phyloP scores from a whole-genome alignment of 495 filamentous ascomycete species.

The Xylaria grammica region DNA sequence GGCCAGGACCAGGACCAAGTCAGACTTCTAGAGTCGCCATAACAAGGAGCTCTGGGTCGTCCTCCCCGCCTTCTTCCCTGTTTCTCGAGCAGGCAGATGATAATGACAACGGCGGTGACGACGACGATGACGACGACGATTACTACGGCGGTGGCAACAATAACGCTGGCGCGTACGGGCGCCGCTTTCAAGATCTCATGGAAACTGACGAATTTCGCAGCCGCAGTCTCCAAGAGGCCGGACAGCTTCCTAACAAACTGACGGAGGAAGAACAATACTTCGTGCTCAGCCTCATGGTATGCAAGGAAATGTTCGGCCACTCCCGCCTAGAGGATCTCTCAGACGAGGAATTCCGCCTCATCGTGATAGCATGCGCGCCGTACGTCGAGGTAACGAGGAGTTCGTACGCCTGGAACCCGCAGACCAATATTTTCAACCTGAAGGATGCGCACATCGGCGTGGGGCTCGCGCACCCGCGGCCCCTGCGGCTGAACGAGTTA shows the following conservation, averaged over 20 bases:
- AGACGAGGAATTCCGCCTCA: not conserved
- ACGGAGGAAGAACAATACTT: not conserved
- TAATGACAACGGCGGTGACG: not conserved
- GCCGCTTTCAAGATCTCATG: not conserved
- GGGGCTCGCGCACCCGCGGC: conserved; percentile 13
- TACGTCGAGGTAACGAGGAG: conserved; percentile 15
- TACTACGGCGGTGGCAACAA: conserved; percentile 1
- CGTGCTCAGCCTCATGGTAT: conserved; percentile 12
- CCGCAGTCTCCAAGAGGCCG: not conserved
- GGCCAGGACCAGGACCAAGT: too few relatives aligned
- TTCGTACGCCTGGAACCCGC: conserved; percentile 6
- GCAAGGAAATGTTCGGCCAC: conserved; percentile 14
- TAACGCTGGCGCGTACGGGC: not conserved
- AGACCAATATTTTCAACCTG: not conserved
- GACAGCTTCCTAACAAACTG: not conserved
- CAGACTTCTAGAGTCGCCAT: too few relatives aligned
- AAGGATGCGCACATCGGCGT: not conserved
- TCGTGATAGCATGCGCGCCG: conserved; percentile 11
- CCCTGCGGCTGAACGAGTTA: conserved; percentile 5
- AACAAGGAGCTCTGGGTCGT: conserved; percentile 13
- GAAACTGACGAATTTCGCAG: not conserved
- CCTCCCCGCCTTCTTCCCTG: not conserved
- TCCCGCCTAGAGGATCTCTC: not conserved
- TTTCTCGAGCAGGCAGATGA: too few relatives aligned
- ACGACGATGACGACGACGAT: not conserved